Evolutionary conservation across 768 basidiomycete genomes (phyloP).

Genomic region (Naganishia friedmannii): DNA sequence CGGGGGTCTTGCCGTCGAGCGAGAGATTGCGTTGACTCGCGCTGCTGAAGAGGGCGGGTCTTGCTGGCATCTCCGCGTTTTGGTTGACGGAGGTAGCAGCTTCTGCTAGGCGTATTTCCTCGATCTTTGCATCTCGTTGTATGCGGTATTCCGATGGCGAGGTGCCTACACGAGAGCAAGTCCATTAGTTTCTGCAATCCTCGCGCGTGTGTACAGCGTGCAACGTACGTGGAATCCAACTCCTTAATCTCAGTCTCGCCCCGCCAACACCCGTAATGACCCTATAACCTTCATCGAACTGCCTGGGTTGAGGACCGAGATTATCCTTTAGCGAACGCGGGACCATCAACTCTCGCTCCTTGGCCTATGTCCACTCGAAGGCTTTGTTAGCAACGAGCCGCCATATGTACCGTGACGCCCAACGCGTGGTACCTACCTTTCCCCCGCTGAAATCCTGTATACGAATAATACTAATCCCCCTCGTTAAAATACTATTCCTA

Average conservation of each 20-base stretch:
- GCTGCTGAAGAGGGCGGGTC: not conserved
- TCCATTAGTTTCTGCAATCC: not conserved
- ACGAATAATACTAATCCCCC: constrained; percentile 7
- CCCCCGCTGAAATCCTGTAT: constrained; percentile 18
- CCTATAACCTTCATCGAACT: constrained; percentile 9
- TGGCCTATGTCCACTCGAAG: not conserved
- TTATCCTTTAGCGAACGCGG: constrained; percentile 6
- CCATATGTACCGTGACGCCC: not conserved
- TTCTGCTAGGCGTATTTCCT: constrained; percentile 4
- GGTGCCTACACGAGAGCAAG: not conserved
- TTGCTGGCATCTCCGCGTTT: not conserved
- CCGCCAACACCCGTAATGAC: constrained; percentile 15
- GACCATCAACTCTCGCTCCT: constrained; percentile 11
- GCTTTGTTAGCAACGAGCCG: not conserved
- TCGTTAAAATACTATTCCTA: constrained; percentile 21
- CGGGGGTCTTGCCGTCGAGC: constrained; percentile 17
- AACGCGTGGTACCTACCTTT: not conserved
- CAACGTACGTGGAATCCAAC: constrained; percentile 19
- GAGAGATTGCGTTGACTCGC: constrained; percentile 13
- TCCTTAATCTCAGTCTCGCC: not conserved
- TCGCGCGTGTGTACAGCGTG: no score
- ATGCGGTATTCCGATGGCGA: not conserved
- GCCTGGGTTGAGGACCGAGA: constrained; percentile 3
- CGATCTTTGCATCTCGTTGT: constrained; percentile 16
- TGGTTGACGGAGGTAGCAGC: not conserved